Base-by-base conservation (phyloP, 1,284 basidiomycete genomes). In the Malassezia dermatis region DNA sequence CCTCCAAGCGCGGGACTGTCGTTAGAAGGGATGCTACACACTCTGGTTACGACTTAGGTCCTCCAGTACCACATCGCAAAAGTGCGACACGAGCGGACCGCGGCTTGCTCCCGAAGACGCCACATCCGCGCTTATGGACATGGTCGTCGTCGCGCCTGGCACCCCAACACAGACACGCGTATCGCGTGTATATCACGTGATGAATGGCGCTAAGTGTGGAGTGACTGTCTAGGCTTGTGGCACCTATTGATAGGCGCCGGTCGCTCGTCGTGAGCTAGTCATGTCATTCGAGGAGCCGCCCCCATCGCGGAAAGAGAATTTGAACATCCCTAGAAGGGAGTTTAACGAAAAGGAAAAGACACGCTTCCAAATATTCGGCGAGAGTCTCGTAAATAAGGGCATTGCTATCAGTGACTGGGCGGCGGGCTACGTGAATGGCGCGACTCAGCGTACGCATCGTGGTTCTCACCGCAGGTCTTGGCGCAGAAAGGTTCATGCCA, bases 401-500 rank as follows among this genome's bases (percentile, higher is more conserved):
- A 64, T 71, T 48, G 57, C 57, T 13, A 51, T 69, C 31, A 67
- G 63, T 12, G 71, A 73, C 53, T 73, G 67, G 67, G 63, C 66
- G 4, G 61, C 67, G 1, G 64, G 62, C 28, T 69, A 73, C 45
- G 69, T 66, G 23, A 73, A 73, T 30, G 56, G 58, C 8, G 70
- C 60, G 0, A 64, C 65, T 3, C 59, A 67, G 39, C 63, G 58
- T 56, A 44, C 23, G 57, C 47, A 4, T 11, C 15, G 26, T 12
- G 7, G 6, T 11, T 3, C 24, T 34, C 4, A 24, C 37, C 17
- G 13, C 44, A 50, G 48, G 69, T 64, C 56, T 78, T 5, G 79
- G 79, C 3, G 76, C 75, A 8, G 79, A 80, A 56, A 68, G 77
- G 2, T 81, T 81, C 64, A 80, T 77, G 76, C 80, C 80, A 3